phyloP scores from a whole-genome alignment of 768 basidiomycete genomes.

The Lactarius deliciosus region DNA sequence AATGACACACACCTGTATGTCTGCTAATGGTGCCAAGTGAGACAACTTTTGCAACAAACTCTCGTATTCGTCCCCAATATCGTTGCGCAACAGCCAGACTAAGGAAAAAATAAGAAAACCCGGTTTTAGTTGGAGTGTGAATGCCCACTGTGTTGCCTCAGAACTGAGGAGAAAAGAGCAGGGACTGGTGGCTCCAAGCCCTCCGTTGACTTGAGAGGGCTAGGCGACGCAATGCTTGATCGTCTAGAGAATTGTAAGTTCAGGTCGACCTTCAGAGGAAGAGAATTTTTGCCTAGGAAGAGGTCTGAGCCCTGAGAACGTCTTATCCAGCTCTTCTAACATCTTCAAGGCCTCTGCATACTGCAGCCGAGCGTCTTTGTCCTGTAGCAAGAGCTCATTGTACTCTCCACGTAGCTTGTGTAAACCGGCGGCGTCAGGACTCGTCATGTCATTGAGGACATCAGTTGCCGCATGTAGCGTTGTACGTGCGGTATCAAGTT shows the following conservation, averaged over 20 bases:
- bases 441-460: conserved; percentile 47
- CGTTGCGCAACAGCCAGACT: conserved; percentile 71
- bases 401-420: conserved; percentile 57
- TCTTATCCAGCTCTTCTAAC: conserved; percentile 60
- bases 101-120: conserved; percentile 15
- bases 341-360: conserved; percentile 58
- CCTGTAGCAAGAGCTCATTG: conserved; percentile 42
- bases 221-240: conserved; percentile 22
- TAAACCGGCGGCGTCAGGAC: conserved; percentile 59
- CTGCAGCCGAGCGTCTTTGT: conserved; percentile 49
- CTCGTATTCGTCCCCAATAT: conserved; percentile 51
- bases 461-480: conserved; percentile 52
- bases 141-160: conserved; percentile 66
- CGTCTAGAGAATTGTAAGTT: conserved; percentile 20
- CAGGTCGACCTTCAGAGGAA: background rate
- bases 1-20: conserved; percentile 50
- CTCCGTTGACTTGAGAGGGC: conserved; percentile 3
- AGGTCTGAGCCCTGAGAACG: conserved; percentile 54
- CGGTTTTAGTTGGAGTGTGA: background rate
- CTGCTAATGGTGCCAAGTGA: conserved; percentile 53
- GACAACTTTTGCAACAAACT: conserved; percentile 57
- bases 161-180: conserved; percentile 55
- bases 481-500: conserved; percentile 54
- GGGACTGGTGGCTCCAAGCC: conserved; percentile 56
- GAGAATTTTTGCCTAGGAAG: conserved; percentile 44